Conservation (phyloP, 768 basidiomycete genomes). For the Rhodotorula paludigena region DNA sequence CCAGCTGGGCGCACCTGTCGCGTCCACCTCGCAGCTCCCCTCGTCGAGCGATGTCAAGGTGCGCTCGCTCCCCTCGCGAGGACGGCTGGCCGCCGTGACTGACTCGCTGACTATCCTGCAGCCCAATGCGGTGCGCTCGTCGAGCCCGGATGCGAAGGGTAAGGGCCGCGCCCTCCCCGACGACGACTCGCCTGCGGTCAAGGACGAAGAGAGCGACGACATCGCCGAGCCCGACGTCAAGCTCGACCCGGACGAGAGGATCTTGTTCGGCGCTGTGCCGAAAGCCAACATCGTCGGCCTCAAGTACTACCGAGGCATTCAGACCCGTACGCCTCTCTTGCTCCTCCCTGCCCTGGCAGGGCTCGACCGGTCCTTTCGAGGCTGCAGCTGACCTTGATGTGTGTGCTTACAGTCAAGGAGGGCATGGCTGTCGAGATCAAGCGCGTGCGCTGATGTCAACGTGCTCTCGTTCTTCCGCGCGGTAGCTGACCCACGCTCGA, state of each 20-base stretch:
- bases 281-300: constrained; percentile 34
- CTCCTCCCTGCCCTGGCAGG: neutral
- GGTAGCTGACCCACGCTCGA: neutral
- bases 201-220: neutral
- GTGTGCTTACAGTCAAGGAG: constrained; percentile 11
- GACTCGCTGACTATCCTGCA: neutral
- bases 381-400: neutral
- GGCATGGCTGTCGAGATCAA: constrained; percentile 21
- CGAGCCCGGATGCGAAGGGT: constrained; percentile 2
- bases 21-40: too few species aligned
- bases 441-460: constrained; percentile 19
- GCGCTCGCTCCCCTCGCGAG: too few species aligned
- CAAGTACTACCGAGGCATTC: constrained; percentile 22
- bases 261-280: constrained; percentile 12
- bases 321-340: constrained; percentile 14
- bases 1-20: too few species aligned
- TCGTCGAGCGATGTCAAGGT: too few species aligned
- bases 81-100: too few species aligned
- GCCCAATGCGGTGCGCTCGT: neutral
- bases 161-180: neutral
- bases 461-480: too few species aligned
- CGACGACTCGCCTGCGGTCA: neutral
- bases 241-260: constrained; percentile 25
- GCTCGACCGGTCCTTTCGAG: neutral
- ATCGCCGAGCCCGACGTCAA: neutral